Conservation (phyloP, 345 rosid species). For the Litchi chinensis region DNA sequence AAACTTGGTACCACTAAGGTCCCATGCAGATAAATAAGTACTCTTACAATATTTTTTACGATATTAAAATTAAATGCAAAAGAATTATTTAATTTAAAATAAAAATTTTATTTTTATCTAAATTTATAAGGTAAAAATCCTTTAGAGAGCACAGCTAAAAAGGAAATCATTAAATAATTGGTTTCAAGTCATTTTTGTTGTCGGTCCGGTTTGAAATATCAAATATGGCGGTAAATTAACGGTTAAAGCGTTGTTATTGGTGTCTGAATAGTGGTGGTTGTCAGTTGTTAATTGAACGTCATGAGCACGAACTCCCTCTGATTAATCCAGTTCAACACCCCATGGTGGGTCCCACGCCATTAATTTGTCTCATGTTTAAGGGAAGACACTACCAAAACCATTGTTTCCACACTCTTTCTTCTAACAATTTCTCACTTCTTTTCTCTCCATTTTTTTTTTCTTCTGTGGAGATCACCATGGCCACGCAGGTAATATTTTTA, state of each 20-base stretch:
- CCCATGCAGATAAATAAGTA: too few species aligned
- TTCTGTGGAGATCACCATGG: slow-evolving; percentile 31
- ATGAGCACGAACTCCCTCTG: neutral
- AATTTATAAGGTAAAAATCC: too few species aligned
- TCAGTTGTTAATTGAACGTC: slow-evolving; percentile 14
- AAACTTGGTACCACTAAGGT: too few species aligned
- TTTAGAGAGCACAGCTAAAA: too few species aligned
- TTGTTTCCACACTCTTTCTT: neutral
- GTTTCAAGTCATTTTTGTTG: neutral
- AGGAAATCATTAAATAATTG: neutral
- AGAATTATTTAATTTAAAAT: too few species aligned
- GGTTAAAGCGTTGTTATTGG: slow-evolving; percentile 30
- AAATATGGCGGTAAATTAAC: slow-evolving; percentile 32
- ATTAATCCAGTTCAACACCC: slow-evolving; percentile 28
- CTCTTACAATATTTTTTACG: too few species aligned
- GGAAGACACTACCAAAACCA: slow-evolving; percentile 15
- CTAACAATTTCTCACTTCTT: neutral
- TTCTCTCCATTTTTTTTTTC: slow-evolving; percentile 3
- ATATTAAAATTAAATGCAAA: too few species aligned
- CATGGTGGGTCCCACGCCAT: slow-evolving; percentile 34
- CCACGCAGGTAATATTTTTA: slow-evolving; percentile 31
- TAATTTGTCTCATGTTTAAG: slow-evolving; percentile 23
- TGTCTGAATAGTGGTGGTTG: slow-evolving; percentile 21
- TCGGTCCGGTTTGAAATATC: slow-evolving; percentile 14
- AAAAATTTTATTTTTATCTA: too few species aligned